Percentiles rank a stretch among this genome's conserved stretches.
Conservation (phyloP, 495 filamentous ascomycete species). For the Penicillium nucicola region DNA sequence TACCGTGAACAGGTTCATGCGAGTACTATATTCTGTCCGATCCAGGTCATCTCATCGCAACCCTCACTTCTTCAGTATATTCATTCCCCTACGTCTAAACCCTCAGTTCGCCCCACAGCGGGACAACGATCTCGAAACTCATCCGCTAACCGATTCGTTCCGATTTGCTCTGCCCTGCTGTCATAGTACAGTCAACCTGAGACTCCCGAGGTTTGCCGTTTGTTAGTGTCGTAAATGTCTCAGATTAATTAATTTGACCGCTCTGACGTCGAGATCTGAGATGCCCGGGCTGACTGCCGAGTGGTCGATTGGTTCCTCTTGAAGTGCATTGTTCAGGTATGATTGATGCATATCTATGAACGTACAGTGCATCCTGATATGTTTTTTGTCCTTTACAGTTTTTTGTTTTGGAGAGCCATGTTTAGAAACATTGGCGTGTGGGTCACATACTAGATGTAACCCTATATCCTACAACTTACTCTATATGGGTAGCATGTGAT, state of each 20-base stretch:
- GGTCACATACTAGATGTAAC: too few species aligned
- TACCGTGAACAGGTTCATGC: too few species aligned
- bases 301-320: background rate
- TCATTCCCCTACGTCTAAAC: background rate
- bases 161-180: constrained; percentile 24
- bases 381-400: too few species aligned
- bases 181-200: constrained; percentile 13
- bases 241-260: constrained; percentile 9
- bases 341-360: background rate
- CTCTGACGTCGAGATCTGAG: background rate
- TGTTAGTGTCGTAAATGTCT: constrained; percentile 20
- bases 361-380: too few species aligned
- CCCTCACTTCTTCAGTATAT: background rate
- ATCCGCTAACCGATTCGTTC: constrained; percentile 25
- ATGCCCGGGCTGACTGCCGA: background rate
- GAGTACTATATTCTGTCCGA: background rate
- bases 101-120: constrained; percentile 21
- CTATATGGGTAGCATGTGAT: too few species aligned
- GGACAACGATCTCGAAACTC: constrained; percentile 28
- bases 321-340: background rate
- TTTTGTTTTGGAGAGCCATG: too few species aligned
- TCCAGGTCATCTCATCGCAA: background rate
- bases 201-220: constrained; percentile 20
- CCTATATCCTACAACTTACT: too few species aligned
- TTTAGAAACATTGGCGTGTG: too few species aligned